A percentile compares a stretch with the other conserved stretches of the same genome.
phyloP scores from a whole-genome alignment of 495 filamentous ascomycete species.

The Pyrenula aspistea region DNA sequence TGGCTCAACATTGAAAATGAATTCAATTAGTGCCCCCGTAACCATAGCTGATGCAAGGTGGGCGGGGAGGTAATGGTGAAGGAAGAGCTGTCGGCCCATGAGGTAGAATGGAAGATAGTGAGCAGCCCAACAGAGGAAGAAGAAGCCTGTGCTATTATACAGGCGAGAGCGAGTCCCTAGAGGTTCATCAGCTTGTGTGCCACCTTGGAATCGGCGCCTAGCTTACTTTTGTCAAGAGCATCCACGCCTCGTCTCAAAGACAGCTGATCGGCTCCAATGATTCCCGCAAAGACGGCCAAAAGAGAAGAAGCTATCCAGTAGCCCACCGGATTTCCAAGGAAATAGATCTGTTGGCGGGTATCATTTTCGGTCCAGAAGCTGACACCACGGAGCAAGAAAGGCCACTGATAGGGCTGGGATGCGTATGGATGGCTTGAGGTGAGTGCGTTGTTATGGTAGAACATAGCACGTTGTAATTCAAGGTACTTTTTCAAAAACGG shows the following conservation, averaged over 20 bases:
- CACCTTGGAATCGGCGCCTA: neutral
- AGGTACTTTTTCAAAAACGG: slow-evolving; percentile 92
- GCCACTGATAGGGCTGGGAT: slow-evolving; percentile 92
- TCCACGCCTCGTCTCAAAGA: slow-evolving; percentile 86
- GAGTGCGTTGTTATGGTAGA: slow-evolving; percentile 96
- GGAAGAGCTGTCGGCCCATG: slow-evolving; percentile 65
- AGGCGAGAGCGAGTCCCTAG: slow-evolving; percentile 79
- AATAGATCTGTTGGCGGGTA: slow-evolving; percentile 94
- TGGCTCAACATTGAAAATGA: slow-evolving; percentile 86
- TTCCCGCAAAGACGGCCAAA: slow-evolving; percentile 85
- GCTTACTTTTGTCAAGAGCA: slow-evolving; percentile 87
- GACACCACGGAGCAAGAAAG: slow-evolving; percentile 89
- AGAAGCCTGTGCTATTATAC: slow-evolving; percentile 97
- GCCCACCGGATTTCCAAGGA: slow-evolving; percentile 90
- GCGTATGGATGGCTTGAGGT: slow-evolving; percentile 95
- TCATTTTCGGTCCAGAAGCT: slow-evolving; percentile 99
- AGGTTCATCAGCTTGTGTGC: slow-evolving; percentile 21
- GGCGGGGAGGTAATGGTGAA: slow-evolving; percentile 72
- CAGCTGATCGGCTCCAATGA: slow-evolving; percentile 85
- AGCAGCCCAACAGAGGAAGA: slow-evolving; percentile 80
- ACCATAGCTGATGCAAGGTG: slow-evolving; percentile 90
- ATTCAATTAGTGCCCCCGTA: slow-evolving; percentile 90
- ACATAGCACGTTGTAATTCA: slow-evolving; percentile 95
- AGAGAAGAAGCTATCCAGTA: slow-evolving; percentile 95
- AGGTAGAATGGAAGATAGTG: slow-evolving; percentile 67